phyloP scores from a whole-genome alignment of 345 rosid species.

The Corymbia maculata region DNA sequence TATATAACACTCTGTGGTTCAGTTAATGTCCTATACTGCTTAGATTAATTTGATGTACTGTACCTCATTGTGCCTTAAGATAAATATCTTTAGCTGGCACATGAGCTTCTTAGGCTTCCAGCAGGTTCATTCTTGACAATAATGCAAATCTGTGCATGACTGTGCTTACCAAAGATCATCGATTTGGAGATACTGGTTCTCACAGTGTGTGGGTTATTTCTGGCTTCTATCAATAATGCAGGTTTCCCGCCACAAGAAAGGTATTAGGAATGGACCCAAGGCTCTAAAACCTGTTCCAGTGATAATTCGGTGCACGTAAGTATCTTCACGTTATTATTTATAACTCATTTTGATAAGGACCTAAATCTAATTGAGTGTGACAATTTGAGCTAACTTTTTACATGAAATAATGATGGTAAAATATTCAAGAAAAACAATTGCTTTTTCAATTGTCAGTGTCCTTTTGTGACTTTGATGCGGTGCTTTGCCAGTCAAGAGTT shows the following conservation, averaged over 20 bases:
- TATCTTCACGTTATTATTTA: neutral
- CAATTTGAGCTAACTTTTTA: neutral
- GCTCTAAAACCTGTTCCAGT: constrained; percentile 89
- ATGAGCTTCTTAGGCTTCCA: neutral
- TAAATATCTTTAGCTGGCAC: neutral
- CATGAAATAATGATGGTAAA: neutral
- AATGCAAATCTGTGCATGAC: neutral
- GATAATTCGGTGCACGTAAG: constrained; percentile 83
- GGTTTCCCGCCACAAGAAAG: constrained; percentile 71
- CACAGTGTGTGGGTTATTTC: neutral
- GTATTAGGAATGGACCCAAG: constrained; percentile 84
- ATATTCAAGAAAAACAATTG: neutral
- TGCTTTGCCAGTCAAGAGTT: neutral
- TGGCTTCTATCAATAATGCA: constrained; percentile 12
- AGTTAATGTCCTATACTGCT: neutral
- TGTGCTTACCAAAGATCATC: neutral
- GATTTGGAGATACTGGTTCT: neutral
- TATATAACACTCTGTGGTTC: neutral
- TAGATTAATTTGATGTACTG: neutral
- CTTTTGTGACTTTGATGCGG: neutral
- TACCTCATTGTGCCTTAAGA: neutral
- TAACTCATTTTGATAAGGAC: neutral
- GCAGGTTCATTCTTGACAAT: neutral
- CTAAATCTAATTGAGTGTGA: neutral
- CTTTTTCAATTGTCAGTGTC: neutral